A percentile compares a stretch with the other conserved stretches of the same genome.
phyloP scores from a whole-genome alignment of 306 rosid genomes.

The Phaseolus lunatus region DNA sequence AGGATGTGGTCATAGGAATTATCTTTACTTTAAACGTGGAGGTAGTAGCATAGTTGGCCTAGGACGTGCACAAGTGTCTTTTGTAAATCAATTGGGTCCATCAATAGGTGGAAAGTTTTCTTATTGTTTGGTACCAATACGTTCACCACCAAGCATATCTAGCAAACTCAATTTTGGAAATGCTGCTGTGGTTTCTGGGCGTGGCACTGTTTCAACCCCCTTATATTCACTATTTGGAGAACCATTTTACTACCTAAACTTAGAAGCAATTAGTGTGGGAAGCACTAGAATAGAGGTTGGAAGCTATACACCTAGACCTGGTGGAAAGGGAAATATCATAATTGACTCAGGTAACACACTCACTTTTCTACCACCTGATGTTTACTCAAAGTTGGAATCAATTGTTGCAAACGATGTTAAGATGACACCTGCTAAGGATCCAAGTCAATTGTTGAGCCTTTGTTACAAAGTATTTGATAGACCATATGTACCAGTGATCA shows the following conservation, averaged over 20 bases:
- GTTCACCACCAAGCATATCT: background rate
- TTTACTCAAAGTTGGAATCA: conserved; percentile 40
- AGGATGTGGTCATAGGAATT: background rate
- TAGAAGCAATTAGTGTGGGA: background rate
- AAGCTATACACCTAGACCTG: background rate
- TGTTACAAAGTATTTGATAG: conserved; percentile 32
- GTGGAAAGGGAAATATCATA: conserved; percentile 31
- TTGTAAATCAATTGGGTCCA: conserved; percentile 5
- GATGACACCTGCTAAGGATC: conserved; percentile 5
- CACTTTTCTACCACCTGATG: conserved; percentile 27
- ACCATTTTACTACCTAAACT: background rate
- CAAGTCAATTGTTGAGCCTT: background rate
- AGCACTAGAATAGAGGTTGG: background rate
- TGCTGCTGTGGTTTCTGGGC: conserved; percentile 34
- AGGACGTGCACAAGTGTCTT: conserved; percentile 50
- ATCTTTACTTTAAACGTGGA: conserved; percentile 43
- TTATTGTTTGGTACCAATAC: background rate
- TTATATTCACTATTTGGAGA: no score
- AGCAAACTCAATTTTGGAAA: conserved; percentile 38
- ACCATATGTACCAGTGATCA: conserved; percentile 27
- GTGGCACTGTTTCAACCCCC: conserved; percentile 32
- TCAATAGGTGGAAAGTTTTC: background rate
- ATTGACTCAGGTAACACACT: conserved; percentile 55
- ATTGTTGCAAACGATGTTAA: conserved; percentile 7
- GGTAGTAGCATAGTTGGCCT: conserved; percentile 67